Conservation (phyloP, 139 green algal species). For the Closterium sp. region DNA sequence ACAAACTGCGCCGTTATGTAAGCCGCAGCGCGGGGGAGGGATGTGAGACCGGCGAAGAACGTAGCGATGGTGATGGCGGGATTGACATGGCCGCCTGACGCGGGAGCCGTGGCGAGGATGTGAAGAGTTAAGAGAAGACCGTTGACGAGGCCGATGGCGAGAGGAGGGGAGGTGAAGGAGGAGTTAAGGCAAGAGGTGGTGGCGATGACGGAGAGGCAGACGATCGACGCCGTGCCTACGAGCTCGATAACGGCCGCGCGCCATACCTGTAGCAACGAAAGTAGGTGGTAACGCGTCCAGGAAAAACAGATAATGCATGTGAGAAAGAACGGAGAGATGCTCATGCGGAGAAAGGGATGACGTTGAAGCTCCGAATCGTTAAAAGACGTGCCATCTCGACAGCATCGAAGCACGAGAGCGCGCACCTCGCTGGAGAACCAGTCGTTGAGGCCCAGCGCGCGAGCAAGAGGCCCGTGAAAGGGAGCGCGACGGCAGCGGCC, state of each 20-base stretch:
- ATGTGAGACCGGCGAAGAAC: constrained; percentile 16
- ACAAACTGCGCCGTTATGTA: constrained; percentile 12
- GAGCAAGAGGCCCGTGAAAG: background rate
- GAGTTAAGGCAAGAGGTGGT: constrained; percentile 6
- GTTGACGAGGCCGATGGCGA: constrained; percentile 17
- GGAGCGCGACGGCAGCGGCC: background rate
- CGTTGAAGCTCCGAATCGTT: no score
- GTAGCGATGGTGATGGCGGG: constrained; percentile 21
- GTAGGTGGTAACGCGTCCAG: no score
- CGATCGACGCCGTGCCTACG: background rate
- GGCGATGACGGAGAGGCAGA: background rate
- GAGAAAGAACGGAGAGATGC: no score
- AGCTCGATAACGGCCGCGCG: constrained; percentile 19
- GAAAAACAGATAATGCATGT: no score
- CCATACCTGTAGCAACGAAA: background rate
- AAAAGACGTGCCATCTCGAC: no score
- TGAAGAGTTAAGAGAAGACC: background rate
- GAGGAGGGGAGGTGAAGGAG: background rate
- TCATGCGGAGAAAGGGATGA: no score
- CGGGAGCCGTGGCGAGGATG: constrained; percentile 12
- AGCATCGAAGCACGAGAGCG: background rate
- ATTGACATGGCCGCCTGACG: constrained; percentile 18
- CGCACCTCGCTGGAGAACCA: background rate
- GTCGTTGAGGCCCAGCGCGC: background rate
- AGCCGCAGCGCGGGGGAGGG: background rate